Conservation (phyloP, 257 asterid genomes). For the Salvia hispanica region DNA sequence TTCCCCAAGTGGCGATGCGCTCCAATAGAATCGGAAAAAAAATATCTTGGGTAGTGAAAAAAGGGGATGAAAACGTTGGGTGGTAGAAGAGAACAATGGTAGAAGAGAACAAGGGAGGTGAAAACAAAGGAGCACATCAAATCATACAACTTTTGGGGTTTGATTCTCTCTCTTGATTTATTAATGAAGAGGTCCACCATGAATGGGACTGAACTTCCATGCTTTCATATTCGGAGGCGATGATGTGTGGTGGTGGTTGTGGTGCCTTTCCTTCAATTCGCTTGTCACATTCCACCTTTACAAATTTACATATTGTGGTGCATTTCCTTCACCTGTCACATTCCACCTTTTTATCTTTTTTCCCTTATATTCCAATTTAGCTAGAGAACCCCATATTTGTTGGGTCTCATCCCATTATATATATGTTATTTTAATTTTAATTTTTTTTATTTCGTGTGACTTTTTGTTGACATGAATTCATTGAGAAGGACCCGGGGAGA, state of each 20-base stretch:
- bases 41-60: constrained; percentile 31
- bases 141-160: constrained; percentile 56
- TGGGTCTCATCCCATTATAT: too few species aligned
- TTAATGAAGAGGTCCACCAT: constrained; percentile 34
- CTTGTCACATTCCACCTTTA: constrained; percentile 45
- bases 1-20: not conserved
- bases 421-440: too few species aligned
- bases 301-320: constrained; percentile 20
- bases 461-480: too few species aligned
- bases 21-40: constrained; percentile 61
- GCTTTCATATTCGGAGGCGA: constrained; percentile 25
- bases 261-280: constrained; percentile 19
- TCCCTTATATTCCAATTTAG: not conserved
- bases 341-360: not conserved
- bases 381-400: too few species aligned
- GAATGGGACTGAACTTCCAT: constrained; percentile 32
- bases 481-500: too few species aligned
- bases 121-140: constrained; percentile 59
- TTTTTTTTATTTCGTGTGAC: too few species aligned
- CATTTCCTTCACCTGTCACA: not conserved
- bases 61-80: constrained; percentile 40
- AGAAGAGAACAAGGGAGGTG: constrained; percentile 41
- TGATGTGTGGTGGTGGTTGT: constrained; percentile 24
- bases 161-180: constrained; percentile 17
- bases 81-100: constrained; percentile 37